Conservation (phyloP, 106 monocot genomes). For the Hemerocallis citrina region DNA sequence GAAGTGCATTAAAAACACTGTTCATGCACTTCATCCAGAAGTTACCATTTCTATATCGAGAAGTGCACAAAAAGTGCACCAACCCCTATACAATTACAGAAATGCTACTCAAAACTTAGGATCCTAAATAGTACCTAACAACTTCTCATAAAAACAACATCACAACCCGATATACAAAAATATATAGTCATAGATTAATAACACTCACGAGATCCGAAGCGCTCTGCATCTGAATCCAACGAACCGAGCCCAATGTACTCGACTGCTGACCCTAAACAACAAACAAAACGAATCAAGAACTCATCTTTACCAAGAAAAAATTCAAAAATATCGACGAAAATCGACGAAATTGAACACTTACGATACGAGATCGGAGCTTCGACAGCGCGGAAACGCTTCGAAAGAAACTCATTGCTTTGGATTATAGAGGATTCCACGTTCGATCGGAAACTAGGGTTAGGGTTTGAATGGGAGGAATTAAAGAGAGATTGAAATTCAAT, state of each 20-base stretch:
- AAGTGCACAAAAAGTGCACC: not conserved
- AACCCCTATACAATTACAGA: not conserved
- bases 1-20: too few relatives aligned
- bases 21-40: too few relatives aligned
- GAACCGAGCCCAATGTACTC: conserved; percentile 38
- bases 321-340: not conserved
- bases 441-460: not conserved
- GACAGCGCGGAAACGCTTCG: conserved; percentile 49
- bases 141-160: not conserved
- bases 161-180: not conserved
- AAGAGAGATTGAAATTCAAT: too few relatives aligned
- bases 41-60: not conserved
- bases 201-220: conserved; percentile 52
- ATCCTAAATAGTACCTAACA: not conserved
- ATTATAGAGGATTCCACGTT: not conserved
- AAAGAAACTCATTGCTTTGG: conserved; percentile 41
- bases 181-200: not conserved
- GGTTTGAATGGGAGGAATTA: not conserved
- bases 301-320: not conserved
- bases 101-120: not conserved
- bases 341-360: conserved; percentile 21
- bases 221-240: conserved; percentile 81
- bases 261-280: conserved; percentile 45
- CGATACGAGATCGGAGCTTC: conserved; percentile 66
- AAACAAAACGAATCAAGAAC: not conserved